Evolutionary conservation across 1,284 basidiomycete species (phyloP).

Genomic region (Earliella scabrosa): DNA sequence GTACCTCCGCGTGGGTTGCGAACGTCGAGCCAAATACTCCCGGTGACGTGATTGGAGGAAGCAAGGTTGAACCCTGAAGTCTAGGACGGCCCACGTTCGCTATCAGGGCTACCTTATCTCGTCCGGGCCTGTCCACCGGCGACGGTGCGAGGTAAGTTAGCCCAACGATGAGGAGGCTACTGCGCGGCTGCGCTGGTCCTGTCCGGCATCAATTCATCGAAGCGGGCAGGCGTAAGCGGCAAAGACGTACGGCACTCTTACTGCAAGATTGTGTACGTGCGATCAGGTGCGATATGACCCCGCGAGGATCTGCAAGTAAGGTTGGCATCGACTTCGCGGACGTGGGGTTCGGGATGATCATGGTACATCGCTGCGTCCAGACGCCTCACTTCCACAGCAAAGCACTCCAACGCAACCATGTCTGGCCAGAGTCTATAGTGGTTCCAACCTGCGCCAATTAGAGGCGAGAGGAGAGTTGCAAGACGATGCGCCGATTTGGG

Average conservation of each 20-base stretch:
- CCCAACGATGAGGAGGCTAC: conserved; percentile 14
- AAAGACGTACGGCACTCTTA: conserved; percentile 6
- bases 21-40: conserved; percentile 8
- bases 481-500: no score
- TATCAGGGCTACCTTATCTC: conserved; percentile 21
- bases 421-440: no score
- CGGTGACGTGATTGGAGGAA: conserved; percentile 23
- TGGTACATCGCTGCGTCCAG: not conserved
- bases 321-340: not conserved
- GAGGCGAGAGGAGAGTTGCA: no score
- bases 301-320: not conserved
- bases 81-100: conserved; percentile 14
- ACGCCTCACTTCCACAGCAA: not conserved
- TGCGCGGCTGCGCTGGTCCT: conserved; percentile 1
- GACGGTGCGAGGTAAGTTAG: conserved; percentile 20
- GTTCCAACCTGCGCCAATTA: no score
- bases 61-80: conserved; percentile 16
- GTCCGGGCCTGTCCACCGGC: conserved; percentile 9
- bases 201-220: not conserved
- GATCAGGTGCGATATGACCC: conserved; percentile 1
- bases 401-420: no score
- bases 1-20: conserved; percentile 18
- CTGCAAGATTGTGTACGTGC: conserved; percentile 9
- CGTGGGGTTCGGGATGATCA: not conserved
- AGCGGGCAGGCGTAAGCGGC: not conserved